A percentile compares a stretch with the other conserved stretches of the same genome.
Evolutionary conservation across 441 rosid genomes (phyloP).

Genomic region (Eruca vesicaria): DNA sequence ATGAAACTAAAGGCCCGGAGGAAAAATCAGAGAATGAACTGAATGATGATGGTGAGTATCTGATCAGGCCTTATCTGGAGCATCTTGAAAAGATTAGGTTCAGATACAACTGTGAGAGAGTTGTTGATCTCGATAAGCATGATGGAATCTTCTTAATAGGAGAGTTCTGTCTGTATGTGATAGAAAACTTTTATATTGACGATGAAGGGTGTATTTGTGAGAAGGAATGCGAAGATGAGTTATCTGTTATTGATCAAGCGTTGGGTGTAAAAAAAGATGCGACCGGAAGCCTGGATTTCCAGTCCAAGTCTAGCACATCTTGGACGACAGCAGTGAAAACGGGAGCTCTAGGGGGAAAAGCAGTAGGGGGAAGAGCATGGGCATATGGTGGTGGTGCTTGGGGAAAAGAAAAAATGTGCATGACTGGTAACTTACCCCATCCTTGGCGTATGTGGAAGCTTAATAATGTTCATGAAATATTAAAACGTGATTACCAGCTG

Average conservation of each 20-base stretch:
- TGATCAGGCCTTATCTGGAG: constrained; percentile 97
- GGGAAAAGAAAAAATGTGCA: constrained; percentile 96
- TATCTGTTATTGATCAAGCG: constrained; percentile 99
- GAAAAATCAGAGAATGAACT: constrained; percentile 90
- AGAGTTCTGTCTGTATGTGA: constrained; percentile 86
- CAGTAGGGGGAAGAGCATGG: constrained; percentile 99
- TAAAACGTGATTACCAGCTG: constrained; percentile 99
- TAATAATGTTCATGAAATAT: constrained; percentile 91
- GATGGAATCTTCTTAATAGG: constrained; percentile 99
- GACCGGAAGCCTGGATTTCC: constrained; percentile 76
- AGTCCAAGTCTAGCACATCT: constrained; percentile 86
- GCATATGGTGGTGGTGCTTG: constrained; percentile 99
- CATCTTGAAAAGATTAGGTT: constrained; percentile 91
- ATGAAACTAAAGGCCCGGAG: constrained; percentile 60
- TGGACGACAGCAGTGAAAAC: constrained; percentile 64
- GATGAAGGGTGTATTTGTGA: constrained; percentile 90
- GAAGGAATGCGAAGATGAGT: constrained; percentile 96
- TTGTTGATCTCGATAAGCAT: constrained; percentile 97
- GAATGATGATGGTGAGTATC: constrained; percentile 95
- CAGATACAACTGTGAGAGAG: constrained; percentile 97
- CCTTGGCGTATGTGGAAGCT: constrained; percentile 99
- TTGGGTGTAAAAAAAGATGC: constrained; percentile 97
- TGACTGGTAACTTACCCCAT: constrained; percentile 88
- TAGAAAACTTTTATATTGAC: constrained; percentile 94
- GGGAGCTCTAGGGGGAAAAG: constrained; percentile 82